Evolutionary conservation across 2,329 filamentous ascomycete genomes (phyloP), one percentile per base, ranked within the genome.

Genomic region (Colletotrichum costaricense): DNA sequence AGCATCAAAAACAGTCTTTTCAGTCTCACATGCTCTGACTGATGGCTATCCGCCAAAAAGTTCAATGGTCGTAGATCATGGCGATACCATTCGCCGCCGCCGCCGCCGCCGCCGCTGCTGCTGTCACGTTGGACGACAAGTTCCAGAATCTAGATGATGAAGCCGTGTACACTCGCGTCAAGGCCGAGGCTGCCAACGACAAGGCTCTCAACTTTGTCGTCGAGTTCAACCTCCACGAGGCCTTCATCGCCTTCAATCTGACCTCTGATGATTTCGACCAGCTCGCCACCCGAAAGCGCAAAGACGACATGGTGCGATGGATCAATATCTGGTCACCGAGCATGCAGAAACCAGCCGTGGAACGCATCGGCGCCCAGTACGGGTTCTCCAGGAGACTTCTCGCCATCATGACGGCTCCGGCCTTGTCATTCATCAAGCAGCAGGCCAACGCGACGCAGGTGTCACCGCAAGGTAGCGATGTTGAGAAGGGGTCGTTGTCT

Each of bases 321-420:
- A 94, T 95, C 76, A 94, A 95, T 75, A 87, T 95, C 30, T 95
- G 92, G 91, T 86, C 89, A 59, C 93, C 93, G 0, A 88, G 90
- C 76, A 80, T 82, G 22, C 92, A 94, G 76, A 84, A 83, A 46
- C 84, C 88, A 3, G 78, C 88, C 11, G 85, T 95, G 57, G 71
- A 85, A 76, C 76, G 81, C 4, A 86, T 95, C 28, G 91, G 89
- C 19, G 83, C 84, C 46, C 85, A 88, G 63, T 95, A 94, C 79
- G 89, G 89, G 58, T 93, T 95, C 76, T 94, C 93, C 0, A 88
- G 89, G 33, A 87, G 93, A 64, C 83, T 95, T 16, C 85, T 88
- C 22, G 89, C 88, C 6, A 84, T 94, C 78, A 92, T 94, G 46
- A 86, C 88, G 46, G 92, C 89, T 12, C 69, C 1, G 76, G 84